Evolutionary conservation across 225 moss, liverwort and hornwort genomes (phyloP).

Genomic region (Antitrichia curtipendula): DNA sequence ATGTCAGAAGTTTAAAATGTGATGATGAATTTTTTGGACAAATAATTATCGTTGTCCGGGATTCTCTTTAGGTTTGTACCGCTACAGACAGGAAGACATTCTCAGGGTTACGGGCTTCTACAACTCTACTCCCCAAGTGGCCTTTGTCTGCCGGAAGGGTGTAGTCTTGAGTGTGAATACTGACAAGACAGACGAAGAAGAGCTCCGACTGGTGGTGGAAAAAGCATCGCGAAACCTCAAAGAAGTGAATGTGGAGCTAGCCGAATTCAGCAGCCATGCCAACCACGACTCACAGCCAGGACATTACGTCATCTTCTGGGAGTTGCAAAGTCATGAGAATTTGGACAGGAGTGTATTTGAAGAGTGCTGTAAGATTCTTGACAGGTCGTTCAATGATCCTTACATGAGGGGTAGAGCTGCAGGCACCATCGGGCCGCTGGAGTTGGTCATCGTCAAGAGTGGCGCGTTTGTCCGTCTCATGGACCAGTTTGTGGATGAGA

Average conservation of each 20-base stretch:
- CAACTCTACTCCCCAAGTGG: constrained; percentile 39
- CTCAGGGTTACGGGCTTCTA: constrained; percentile 52
- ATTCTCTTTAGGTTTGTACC: constrained; percentile 40
- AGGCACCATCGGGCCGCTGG: constrained; percentile 5
- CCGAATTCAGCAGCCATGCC: constrained; percentile 37
- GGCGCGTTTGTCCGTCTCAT: constrained; percentile 12
- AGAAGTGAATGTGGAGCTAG: constrained; percentile 14
- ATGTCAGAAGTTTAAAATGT: not conserved
- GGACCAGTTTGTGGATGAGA: not conserved
- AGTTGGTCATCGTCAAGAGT: constrained; percentile 15
- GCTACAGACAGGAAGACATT: constrained; percentile 56
- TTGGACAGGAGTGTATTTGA: not conserved
- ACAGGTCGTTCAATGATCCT: constrained; percentile 9
- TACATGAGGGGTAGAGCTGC: constrained; percentile 15
- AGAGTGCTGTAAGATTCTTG: constrained; percentile 6
- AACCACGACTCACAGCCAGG: constrained; percentile 21
- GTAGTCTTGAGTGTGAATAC: constrained; percentile 29
- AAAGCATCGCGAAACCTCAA: not conserved
- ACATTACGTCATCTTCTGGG: constrained; percentile 50
- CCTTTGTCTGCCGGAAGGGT: constrained; percentile 41
- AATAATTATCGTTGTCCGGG: not conserved
- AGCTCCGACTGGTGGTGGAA: constrained; percentile 31
- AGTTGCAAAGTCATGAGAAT: constrained; percentile 2
- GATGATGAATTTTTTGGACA: not conserved
- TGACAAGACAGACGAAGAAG: constrained; percentile 48